Conservation (phyloP, 2,329 filamentous ascomycete species). For the Xylaria sp. region DNA sequence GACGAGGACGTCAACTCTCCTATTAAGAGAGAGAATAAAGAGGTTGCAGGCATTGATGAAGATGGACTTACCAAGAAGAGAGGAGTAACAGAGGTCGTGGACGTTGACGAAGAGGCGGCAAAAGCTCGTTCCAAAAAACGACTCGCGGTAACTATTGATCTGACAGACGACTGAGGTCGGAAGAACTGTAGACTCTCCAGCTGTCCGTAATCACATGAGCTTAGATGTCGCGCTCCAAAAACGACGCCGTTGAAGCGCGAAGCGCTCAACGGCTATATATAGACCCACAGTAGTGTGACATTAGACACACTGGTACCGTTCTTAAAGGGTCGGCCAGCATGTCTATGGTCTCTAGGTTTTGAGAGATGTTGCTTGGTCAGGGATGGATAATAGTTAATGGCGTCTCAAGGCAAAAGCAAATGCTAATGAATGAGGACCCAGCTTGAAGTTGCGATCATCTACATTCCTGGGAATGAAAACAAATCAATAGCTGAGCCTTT, state of each 20-base stretch:
- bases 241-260: no score
- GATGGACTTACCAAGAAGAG: slow-evolving; percentile 40
- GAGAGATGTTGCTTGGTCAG: background rate
- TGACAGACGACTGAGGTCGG: slow-evolving; percentile 40
- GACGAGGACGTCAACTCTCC: no score
- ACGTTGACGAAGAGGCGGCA: slow-evolving; percentile 41
- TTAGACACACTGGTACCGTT: background rate
- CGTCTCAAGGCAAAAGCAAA: no score
- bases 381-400: background rate
- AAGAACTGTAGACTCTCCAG: background rate
- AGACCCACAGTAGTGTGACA: no score
- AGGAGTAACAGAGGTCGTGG: slow-evolving; percentile 41
- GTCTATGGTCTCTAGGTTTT: background rate
- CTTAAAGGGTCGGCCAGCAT: background rate
- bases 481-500: background rate
- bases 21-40: no score
- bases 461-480: background rate
- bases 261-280: no score
- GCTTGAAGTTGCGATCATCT: background rate
- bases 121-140: slow-evolving; percentile 32
- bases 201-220: no score
- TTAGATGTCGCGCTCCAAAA: no score
- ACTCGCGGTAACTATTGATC: slow-evolving; percentile 39
- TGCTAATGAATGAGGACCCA: background rate
- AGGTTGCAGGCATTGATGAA: no score